Evolutionary conservation across 2,329 filamentous ascomycete genomes (phyloP), one percentile per base, ranked within the genome.

Genomic region (Penicillium sumatraense): DNA sequence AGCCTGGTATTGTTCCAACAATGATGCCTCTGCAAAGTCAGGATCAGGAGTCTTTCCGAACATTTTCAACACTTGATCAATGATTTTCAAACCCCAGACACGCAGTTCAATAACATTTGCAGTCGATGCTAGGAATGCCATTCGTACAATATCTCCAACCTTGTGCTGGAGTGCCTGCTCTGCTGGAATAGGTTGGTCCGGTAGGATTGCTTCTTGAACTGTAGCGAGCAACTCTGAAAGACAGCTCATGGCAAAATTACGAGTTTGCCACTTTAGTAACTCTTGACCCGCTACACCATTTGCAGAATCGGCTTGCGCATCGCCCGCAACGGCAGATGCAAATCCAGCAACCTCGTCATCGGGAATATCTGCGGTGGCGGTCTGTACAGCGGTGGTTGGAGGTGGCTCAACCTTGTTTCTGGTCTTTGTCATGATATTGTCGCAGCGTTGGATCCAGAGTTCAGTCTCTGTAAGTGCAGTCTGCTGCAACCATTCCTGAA

Each of bases 341-440:
- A 99, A 98, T 0, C 95, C 95, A 49, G 95, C 95, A 31, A 96
- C 93, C 72, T 99, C 96, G 71, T 99, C 95, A 69, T 99, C 95
- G 59, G 93, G 89, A 0, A 98, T 77, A 65, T 99, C 95, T n/a
- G 90, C 82, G 11, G 84, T 80, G 3, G 81, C 79, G 9, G 69
- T 66, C 33, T 74, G 73, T 21, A 72, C 63, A 6, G 66, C 65
- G 13, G 80, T 78, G 47, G 69, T 72, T 4, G 67, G 63, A 20
- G 64, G 63, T 3, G 63, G 45, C 9, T 85, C 83, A 1, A 78
- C 75, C 67, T 89, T 90, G 26, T 84, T 82, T 61, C 90, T 86
- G 0, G 90, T 96, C 82, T 96, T 96, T 31, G 91, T 95, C 59
- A 98, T 83, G 10, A 97, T 89, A 21, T 85, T 87, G 66, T 98